Conservation (phyloP, 1,139 yeast species). For the Yamadazyma conglobata region DNA sequence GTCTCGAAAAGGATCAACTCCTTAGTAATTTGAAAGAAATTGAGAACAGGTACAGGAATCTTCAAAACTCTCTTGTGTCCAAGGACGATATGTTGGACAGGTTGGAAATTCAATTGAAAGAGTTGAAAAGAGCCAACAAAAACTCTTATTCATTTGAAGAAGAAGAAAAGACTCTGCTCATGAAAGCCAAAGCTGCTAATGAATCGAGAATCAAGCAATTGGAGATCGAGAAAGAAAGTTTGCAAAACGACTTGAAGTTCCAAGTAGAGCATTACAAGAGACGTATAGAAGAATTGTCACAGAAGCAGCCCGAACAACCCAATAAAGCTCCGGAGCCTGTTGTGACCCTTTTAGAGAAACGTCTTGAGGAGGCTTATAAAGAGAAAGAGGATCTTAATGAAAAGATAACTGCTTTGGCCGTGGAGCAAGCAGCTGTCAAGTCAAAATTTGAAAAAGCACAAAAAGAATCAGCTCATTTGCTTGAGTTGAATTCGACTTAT, state of each 20-base stretch:
- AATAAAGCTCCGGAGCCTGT: constrained; percentile 14
- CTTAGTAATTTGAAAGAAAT: constrained; percentile 18
- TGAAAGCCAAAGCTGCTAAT: constrained; percentile 27
- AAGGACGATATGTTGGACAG: constrained; percentile 33
- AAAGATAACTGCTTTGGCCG: constrained; percentile 8
- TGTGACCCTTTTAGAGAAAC: constrained; percentile 30
- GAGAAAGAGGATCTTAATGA: constrained; percentile 9
- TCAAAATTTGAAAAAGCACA: constrained; percentile 5
- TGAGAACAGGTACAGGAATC: constrained; percentile 21
- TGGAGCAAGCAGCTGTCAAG: constrained; percentile 11
- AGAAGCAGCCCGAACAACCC: neutral
- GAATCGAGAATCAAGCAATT: constrained; percentile 34
- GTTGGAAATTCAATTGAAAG: constrained; percentile 24
- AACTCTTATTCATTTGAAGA: constrained; percentile 21
- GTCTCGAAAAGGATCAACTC: constrained; percentile 18
- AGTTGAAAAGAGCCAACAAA: constrained; percentile 22
- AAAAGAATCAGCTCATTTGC: constrained; percentile 8
- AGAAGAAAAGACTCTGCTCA: constrained; percentile 29
- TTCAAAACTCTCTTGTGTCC: constrained; percentile 17
- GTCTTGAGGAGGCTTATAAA: constrained; percentile 29
- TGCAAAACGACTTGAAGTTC: constrained; percentile 29
- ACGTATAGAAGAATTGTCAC: constrained; percentile 16
- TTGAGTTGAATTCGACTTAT: constrained; percentile 11
- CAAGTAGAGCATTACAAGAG: constrained; percentile 26
- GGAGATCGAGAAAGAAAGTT: constrained; percentile 32